Percentiles rank a stretch among this genome's conserved stretches.
These are phyloP conservation scores for Glycine tomentella DNA, from an alignment of 306 rosid species.

Conservation along the genomic window DNA sequence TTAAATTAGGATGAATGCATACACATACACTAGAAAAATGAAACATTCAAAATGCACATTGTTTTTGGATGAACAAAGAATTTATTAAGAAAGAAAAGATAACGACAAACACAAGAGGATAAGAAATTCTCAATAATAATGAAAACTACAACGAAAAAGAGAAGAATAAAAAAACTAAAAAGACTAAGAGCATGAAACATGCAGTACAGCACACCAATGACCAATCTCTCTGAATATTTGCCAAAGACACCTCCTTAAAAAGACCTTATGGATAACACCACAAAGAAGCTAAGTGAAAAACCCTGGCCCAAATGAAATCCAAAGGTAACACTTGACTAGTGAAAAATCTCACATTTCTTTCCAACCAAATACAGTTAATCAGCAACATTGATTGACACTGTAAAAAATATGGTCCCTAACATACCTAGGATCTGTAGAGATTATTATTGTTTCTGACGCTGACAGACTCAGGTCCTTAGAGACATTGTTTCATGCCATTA, in stretches of 20 bases:
- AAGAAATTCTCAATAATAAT: background rate
- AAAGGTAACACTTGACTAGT: background rate
- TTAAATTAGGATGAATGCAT: conserved; percentile 9
- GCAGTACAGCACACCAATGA: no score
- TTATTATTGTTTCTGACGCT: background rate
- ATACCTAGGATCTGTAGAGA: background rate
- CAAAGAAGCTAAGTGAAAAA: background rate
- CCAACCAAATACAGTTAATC: conserved; percentile 5
- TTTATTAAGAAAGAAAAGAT: no score
- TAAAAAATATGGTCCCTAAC: conserved; percentile 17
- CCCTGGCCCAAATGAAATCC: background rate
- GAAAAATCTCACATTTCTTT: background rate
- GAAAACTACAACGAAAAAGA: background rate
- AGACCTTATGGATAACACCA: background rate
- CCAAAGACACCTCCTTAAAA: background rate
- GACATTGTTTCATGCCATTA: background rate
- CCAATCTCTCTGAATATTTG: background rate
- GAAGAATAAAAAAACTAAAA: no score
- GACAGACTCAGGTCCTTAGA: background rate
- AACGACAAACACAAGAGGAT: no score
- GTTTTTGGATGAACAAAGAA: background rate
- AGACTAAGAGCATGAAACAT: background rate
- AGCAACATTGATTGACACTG: background rate
- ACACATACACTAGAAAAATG: conserved; percentile 5
- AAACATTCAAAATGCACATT: background rate